Conservation (phyloP, 169 alveolate species). For the Cryptosporidium ryanae region DNA sequence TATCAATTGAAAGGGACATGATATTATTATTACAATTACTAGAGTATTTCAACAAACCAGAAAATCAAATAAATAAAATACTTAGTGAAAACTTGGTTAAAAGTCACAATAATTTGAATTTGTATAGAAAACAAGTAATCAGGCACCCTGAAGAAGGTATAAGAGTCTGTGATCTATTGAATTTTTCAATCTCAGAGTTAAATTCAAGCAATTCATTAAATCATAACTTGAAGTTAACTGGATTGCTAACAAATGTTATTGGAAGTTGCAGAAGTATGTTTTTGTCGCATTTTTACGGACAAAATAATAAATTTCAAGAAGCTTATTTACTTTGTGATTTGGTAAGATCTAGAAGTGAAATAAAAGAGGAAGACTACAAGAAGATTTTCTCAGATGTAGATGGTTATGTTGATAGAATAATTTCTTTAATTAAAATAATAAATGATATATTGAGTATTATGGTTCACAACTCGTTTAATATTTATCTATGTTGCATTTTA, state of each 20-base stretch:
- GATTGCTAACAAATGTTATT: background rate
- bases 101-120: background rate
- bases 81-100: background rate
- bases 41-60: conserved; percentile 28
- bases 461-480: conserved; percentile 17
- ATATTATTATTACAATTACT: conserved; percentile 23
- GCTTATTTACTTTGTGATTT: conserved; percentile 60
- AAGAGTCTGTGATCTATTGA: conserved; percentile 47
- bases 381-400: background rate
- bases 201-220: background rate
- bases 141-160: conserved; percentile 69
- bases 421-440: conserved; percentile 3
- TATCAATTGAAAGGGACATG: conserved; percentile 62
- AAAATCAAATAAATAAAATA: conserved; percentile 1
- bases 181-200: conserved; percentile 38
- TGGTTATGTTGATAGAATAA: conserved; percentile 32
- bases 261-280: conserved; percentile 45
- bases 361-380: background rate
- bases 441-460: background rate
- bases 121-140: background rate
- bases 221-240: background rate
- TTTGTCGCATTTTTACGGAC: conserved; percentile 47
- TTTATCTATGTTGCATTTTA: conserved; percentile 16
- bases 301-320: conserved; percentile 43
- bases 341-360: conserved; percentile 49